Conservation (phyloP, 768 basidiomycete species). For the Collybia sordida region DNA sequence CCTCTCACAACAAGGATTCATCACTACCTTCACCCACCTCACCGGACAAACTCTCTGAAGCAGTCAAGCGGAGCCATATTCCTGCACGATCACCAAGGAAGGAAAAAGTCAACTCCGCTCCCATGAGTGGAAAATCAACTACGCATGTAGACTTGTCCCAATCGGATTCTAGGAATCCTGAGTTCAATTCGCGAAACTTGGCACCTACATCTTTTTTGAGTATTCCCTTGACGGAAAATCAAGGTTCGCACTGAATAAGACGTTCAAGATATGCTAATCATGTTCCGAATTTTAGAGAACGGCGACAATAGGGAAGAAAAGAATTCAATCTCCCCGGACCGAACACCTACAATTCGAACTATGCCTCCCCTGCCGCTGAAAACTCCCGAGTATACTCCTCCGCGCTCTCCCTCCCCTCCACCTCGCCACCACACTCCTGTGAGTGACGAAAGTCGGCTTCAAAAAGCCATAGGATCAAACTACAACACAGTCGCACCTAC, state of each 20-base stretch:
- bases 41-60: conserved; percentile 19
- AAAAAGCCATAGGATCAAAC: conserved; percentile 1
- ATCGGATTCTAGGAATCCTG: neutral
- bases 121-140: neutral
- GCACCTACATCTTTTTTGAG: too few relatives aligned
- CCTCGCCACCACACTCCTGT: neutral
- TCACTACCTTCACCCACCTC: conserved; percentile 25
- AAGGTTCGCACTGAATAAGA: too few relatives aligned
- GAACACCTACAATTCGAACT: conserved; percentile 19
- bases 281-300: neutral
- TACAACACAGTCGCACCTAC: neutral
- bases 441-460: conserved; percentile 14
- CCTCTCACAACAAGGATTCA: conserved; percentile 14
- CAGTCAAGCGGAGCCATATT: conserved; percentile 36
- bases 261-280: too few relatives aligned
- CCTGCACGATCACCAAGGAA: conserved; percentile 43
- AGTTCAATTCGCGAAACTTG: neutral
- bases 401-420: conserved; percentile 9
- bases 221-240: too few relatives aligned
- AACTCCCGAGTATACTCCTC: conserved; percentile 10
- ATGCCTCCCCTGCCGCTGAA: conserved; percentile 8
- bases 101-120: neutral
- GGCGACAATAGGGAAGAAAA: conserved; percentile 1
- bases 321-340: conserved; percentile 18
- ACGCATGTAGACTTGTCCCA: neutral